Evolutionary conservation across 2,329 filamentous ascomycete genomes (phyloP).

Genomic region (Magnaporthales sp.): DNA sequence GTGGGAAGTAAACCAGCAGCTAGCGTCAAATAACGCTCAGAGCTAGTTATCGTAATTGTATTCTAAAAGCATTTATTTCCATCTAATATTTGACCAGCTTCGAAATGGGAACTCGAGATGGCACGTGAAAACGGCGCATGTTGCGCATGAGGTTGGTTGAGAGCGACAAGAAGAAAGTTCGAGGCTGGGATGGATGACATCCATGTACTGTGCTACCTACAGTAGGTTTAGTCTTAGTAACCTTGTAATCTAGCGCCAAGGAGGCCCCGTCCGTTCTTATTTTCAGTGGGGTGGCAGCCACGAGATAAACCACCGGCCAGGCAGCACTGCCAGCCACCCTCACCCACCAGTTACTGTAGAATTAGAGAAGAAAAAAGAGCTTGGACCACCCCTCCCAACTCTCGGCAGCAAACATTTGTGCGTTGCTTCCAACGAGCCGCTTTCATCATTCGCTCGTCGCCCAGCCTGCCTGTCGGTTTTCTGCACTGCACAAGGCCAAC

Average conservation of each 20-base stretch:
- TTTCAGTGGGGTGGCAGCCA: not conserved
- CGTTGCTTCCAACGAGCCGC: constrained; percentile 4
- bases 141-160: not conserved
- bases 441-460: constrained; percentile 4
- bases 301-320: not conserved
- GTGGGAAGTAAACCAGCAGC: not conserved
- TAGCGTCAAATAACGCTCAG: not conserved
- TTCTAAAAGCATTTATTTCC: no score
- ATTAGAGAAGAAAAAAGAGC: not conserved
- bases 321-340: not conserved
- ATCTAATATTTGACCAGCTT: not conserved
- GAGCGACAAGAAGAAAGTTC: not conserved
- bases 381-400: constrained; percentile 1
- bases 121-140: not conserved
- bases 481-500: not conserved
- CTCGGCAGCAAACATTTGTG: constrained; percentile 6
- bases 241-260: not conserved
- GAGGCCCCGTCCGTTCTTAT: not conserved
- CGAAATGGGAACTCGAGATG: not conserved
- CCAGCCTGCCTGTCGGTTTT: not conserved
- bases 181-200: not conserved
- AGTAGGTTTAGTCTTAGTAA: not conserved
- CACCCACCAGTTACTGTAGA: not conserved
- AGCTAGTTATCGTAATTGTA: not conserved
- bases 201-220: not conserved